phyloP scores from a whole-genome alignment of 306 rosid genomes.

The Betula pendula region DNA sequence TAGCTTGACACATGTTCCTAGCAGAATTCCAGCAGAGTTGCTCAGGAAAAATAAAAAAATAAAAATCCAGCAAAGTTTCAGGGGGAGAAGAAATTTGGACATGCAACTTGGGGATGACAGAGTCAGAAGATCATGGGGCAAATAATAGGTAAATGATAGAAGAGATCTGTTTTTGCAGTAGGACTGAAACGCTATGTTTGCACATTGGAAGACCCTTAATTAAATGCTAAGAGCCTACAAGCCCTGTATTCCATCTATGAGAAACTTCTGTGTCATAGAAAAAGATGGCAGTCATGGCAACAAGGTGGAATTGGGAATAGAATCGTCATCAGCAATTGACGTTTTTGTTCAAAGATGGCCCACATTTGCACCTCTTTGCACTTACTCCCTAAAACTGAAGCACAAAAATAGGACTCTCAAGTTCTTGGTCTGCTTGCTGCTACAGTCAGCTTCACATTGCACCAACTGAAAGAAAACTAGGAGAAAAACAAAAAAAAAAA shows the following conservation, averaged over 20 bases:
- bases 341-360: background rate
- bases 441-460: background rate
- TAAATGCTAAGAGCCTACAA: background rate
- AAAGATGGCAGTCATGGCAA: background rate
- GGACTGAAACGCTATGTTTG: background rate
- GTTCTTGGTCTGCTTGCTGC: conserved; percentile 8
- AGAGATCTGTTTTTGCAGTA: background rate
- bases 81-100: background rate
- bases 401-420: background rate
- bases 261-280: background rate
- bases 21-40: background rate
- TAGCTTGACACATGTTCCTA: background rate
- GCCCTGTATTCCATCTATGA: background rate
- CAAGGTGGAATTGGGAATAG: background rate
- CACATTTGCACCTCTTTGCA: background rate
- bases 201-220: conserved; percentile 2
- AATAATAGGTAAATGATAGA: background rate
- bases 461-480: background rate
- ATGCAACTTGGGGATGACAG: background rate
- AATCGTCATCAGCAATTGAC: background rate
- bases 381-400: background rate
- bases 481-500: no score
- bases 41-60: no score
- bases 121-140: background rate
- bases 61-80: background rate